These are phyloP conservation scores for Saccharum spontaneum DNA, from an alignment of 176 grass and related monocot species.

Conservation along the genomic window DNA sequence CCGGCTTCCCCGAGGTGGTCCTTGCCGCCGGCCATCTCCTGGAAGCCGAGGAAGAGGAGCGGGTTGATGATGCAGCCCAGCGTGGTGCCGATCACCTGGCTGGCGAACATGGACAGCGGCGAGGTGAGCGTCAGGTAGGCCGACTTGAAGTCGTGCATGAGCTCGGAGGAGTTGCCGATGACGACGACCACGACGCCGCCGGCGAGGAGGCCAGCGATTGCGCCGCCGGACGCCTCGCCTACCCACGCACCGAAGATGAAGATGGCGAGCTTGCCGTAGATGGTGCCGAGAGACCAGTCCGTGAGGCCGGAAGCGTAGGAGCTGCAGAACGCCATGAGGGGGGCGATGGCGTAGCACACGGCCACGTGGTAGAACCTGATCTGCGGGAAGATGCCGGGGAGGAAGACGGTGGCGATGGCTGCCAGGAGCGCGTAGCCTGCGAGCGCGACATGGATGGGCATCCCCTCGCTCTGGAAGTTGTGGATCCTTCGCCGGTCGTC, in stretches of 20 bases:
- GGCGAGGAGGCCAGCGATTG: conserved; percentile 34
- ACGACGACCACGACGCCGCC: conserved; percentile 33
- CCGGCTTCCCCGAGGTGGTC: conserved; percentile 21
- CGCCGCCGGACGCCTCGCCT: conserved; percentile 36
- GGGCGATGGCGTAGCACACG: conserved; percentile 21
- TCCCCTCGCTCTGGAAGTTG: not conserved
- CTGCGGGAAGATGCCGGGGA: conserved; percentile 45
- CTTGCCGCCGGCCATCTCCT: conserved; percentile 6
- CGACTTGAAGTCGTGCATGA: conserved; percentile 59
- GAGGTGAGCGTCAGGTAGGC: conserved; percentile 48
- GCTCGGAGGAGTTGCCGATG: conserved; percentile 43
- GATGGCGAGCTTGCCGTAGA: conserved; percentile 51
- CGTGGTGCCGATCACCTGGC: conserved; percentile 38
- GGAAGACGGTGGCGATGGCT: not conserved
- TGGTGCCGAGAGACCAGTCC: conserved; percentile 43
- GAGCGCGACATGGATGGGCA: not conserved
- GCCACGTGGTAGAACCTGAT: conserved; percentile 44
- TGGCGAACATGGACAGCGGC: conserved; percentile 41
- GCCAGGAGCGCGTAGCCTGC: conserved; percentile 21
- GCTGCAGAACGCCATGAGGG: conserved; percentile 45
- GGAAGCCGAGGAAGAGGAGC: conserved; percentile 41
- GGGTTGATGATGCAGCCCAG: conserved; percentile 61
- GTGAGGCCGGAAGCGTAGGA: conserved; percentile 38
- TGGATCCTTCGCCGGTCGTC: conserved; percentile 33
- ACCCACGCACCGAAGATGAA: conserved; percentile 33